Evolutionary conservation across 1,284 basidiomycete species (phyloP), one percentile per base, ranked within the genome.

Genomic region (Ustilago xerochloae): DNA sequence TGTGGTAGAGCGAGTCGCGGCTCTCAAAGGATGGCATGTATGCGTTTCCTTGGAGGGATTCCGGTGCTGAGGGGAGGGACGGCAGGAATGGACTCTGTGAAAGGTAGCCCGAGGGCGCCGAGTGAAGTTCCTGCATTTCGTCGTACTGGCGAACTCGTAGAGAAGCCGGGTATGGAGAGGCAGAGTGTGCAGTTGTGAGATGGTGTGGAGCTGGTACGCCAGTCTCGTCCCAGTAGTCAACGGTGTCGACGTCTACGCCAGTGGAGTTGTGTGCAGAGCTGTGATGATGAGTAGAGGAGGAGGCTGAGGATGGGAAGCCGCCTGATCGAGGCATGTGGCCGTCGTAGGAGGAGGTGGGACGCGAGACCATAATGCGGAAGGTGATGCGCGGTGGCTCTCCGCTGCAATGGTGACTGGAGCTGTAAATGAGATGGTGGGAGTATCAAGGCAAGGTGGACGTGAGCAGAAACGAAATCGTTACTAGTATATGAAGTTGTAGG

Each of bases 181-280:
- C 39, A 1, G 71, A 65, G 29, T 74, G 71, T 2, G 46, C 46
- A 7, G 71, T 65, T 29, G 56, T 24, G 16, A 74, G 71, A 9
- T 38, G 65, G 39, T 74, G 58, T 0, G 71, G 65, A 28, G 71
- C 62, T 12, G 71, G 62, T 3, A 69, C 49, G 8, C 52, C 55
- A 0, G 51, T 36, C 26, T 63, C 64, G 45, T 78, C 73, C 28
- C 45, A 75, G 56, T 75, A 78, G 56, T 78, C 76, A 43, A 48
- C 52, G 2, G 62, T 75, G 48, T 78, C 76, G 28, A 63, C 47
- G 36, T 78, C 76, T 13, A 75, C n/a, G 6, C 30, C 38, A 13
- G 41, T 43, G n/a, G n/a, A n/a, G 12, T 46, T 32, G 2, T 46
- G 26, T 6, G 9, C 15, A 1, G 50, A 29, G 45, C 12, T 30